Evolutionary conservation across 2,329 filamentous ascomycete species (phyloP).

Genomic region (Dactylellina haptotyla): DNA sequence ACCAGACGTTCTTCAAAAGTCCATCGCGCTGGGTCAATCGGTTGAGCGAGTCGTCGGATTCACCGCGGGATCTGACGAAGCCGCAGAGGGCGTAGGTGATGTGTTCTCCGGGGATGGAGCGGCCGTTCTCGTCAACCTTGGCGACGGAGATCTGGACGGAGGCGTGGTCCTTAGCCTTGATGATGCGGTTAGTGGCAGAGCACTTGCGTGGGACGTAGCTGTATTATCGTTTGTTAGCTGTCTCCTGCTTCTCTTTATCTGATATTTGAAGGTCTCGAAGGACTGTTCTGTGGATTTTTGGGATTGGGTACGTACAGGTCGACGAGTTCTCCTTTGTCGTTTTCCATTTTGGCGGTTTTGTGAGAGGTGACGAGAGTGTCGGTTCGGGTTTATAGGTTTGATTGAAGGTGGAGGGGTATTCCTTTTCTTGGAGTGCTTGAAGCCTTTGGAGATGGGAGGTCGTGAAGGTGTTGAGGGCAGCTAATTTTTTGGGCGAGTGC

Average conservation of each 20-base stretch:
- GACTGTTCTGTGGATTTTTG: neutral
- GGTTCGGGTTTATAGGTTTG: neutral
- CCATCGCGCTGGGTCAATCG: constrained; percentile 94
- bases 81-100: constrained; percentile 97
- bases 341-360: constrained; percentile 78
- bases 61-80: constrained; percentile 96
- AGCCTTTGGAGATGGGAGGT: constrained; percentile 13
- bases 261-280: neutral
- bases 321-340: constrained; percentile 99
- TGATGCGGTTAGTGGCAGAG: constrained; percentile 99
- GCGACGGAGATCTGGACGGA: constrained; percentile 96
- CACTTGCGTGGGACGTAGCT: constrained; percentile 99
- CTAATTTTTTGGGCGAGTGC: constrained; percentile 12
- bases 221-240: constrained; percentile 55
- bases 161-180: constrained; percentile 99
- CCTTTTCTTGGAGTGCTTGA: neutral
- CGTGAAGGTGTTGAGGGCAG: neutral
- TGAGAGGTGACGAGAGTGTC: neutral
- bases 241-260: constrained; percentile 49
- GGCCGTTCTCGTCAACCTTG: constrained; percentile 99
- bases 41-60: constrained; percentile 96
- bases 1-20: constrained; percentile 97
- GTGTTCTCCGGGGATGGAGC: constrained; percentile 92
- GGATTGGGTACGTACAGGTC: constrained; percentile 78
- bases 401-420: neutral